Evolutionary conservation across 331 rosid genomes (phyloP), one percentile per base, ranked within the genome.

Genomic region (Dryas integrifolia): DNA sequence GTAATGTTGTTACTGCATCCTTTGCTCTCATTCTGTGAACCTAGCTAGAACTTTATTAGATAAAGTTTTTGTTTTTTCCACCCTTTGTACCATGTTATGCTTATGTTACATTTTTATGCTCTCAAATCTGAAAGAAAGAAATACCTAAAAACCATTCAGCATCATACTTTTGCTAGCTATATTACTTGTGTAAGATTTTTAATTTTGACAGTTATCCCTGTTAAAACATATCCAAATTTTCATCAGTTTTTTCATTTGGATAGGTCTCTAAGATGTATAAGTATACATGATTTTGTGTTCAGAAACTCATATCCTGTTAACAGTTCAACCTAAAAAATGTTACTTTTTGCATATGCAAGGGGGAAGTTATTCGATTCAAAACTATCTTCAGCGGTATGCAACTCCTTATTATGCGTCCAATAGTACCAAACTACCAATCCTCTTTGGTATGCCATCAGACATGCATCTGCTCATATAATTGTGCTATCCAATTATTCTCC

Each of bases 381-480:
- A 76, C 73, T 95, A 66, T 83, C 91, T 92, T 79, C 52, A 88
- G 9, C 92, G 97, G 75, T 85, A 86, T 77, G 21, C 79, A 64
- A 91, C 96, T 69, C 99, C 99, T 76, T 81, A 88, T 79, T 45
- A 80, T 76, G 96, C 96, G 64, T 85, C 97, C 85, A 72, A 85
- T 16, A 95, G 99, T 80, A 88, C 83, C 87, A 92, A 72, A 74
- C 97, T 80, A 88, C 83, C 87, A 92, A 72, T 76, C 97, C 97
- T 55, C 96, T 95, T 63, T 95, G 99, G 99, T 95, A 92, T 72
- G 92, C 99, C 59, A 66, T 95, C 77, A 81, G 99, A 83, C 90
- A 96, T 18, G 99, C 97, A 1, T 95, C 99, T 45, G 96, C 99
- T 68, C 99, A 95, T 76, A 85, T 95, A 80, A 92, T 95, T 40